These are phyloP conservation scores for Botrytis elliptica DNA, from an alignment of 2,329 filamentous ascomycete species.

Conservation along the genomic window DNA sequence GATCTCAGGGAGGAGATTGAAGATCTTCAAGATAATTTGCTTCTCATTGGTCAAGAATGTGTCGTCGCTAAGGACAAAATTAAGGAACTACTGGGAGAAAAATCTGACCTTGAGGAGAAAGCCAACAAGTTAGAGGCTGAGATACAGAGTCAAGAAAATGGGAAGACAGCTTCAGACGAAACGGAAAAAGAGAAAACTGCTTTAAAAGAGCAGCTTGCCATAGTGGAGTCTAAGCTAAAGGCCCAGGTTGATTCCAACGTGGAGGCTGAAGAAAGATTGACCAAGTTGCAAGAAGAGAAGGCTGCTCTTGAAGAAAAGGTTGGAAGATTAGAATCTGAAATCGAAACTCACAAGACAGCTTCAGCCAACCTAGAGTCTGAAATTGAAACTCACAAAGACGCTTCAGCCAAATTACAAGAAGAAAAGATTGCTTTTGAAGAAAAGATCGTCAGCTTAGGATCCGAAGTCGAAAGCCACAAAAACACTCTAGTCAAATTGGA, in stretches of 20 bases:
- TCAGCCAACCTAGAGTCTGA: slow-evolving; percentile 65
- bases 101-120: slow-evolving; percentile 59
- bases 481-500: slow-evolving; percentile 36
- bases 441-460: slow-evolving; percentile 66
- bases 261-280: slow-evolving; percentile 53
- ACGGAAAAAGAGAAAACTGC: not conserved
- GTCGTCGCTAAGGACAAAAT: slow-evolving; percentile 78
- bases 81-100: slow-evolving; percentile 69
- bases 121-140: slow-evolving; percentile 71
- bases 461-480: slow-evolving; percentile 55
- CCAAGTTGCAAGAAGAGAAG: slow-evolving; percentile 66
- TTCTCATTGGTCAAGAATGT: slow-evolving; percentile 77
- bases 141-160: slow-evolving; percentile 66
- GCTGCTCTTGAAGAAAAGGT: slow-evolving; percentile 62
- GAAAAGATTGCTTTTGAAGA: slow-evolving; percentile 67
- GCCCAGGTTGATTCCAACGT: slow-evolving; percentile 39
- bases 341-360: slow-evolving; percentile 44
- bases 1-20: slow-evolving; percentile 84
- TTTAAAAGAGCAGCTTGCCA: not conserved
- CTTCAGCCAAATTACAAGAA: slow-evolving; percentile 52
- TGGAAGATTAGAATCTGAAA: slow-evolving; percentile 67
- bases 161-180: not conserved
- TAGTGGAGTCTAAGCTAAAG: not conserved
- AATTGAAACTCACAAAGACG: slow-evolving; percentile 46
- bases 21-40: slow-evolving; percentile 73